Evolutionary conservation across 371 early-diverging fungal genomes (phyloP).

Genomic region (Mortierella sp.): DNA sequence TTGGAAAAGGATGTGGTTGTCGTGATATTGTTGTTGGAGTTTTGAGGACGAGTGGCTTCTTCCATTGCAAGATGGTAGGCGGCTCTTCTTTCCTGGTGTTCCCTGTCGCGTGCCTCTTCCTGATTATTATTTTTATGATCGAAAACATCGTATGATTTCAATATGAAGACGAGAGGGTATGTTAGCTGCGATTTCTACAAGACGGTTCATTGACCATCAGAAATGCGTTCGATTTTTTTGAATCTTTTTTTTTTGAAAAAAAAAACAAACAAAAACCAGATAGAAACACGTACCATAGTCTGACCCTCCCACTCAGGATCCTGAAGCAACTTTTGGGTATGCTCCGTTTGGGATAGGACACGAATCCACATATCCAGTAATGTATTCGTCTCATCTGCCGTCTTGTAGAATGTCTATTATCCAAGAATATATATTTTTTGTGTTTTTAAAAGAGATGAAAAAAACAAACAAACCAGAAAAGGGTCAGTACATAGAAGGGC

Average conservation of each 20-base stretch:
- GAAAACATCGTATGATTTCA: background rate
- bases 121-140: background rate
- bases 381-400: conserved; percentile 55
- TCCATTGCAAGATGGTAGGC: conserved; percentile 47
- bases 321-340: conserved; percentile 33
- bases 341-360: conserved; percentile 48
- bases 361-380: conserved; percentile 57
- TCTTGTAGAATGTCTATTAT: conserved; percentile 46
- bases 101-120: conserved; percentile 44
- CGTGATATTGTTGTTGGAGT: background rate
- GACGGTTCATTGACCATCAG: no score
- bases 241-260: background rate
- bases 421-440: background rate
- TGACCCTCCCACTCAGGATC: conserved; percentile 56
- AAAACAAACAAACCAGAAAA: background rate
- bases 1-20: background rate
- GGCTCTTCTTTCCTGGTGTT: conserved; percentile 34
- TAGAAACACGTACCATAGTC: conserved; percentile 19
- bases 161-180: background rate
- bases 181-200: background rate
- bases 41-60: conserved; percentile 28
- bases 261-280: background rate
- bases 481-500: no score
- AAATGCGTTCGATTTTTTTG: no score
- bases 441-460: background rate